Base-by-base conservation (phyloP, 1,284 basidiomycete species). In the Laetiporus sulphureus region DNA sequence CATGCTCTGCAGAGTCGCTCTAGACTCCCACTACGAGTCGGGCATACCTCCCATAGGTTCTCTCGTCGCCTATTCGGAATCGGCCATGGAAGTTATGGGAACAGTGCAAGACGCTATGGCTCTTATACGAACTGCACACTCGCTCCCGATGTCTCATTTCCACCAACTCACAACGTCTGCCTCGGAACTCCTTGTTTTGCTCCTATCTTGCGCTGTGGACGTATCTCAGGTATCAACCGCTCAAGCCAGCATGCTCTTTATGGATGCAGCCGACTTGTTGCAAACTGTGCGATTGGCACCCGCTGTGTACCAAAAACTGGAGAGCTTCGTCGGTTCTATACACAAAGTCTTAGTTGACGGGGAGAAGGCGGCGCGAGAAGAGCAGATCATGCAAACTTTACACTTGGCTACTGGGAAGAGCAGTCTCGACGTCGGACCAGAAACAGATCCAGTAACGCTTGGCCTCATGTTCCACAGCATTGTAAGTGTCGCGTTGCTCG, bases 321-420 rank as follows among this genome's bases (percentile, higher is more conserved):
- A 85, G 48, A 64, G 66, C 11, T 79, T 83, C 45, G 67, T 68
- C 2, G 53, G 83, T 36, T 74, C 76, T 7, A 58, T 87, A 35
- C 75, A 71, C 46, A 62, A 80, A 44, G 52, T 79, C 19, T 67
- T 82, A 22, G 78, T 76, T 29, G 82, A 85, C 50, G 79, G 84
- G 48, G 72, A 71, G n/a, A 83, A 81, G 56, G 71, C 70, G 38
- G 71, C 73, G 16, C 66, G 71, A 46, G 81, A 83, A 58, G 73
- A 77, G 12, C 81, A 83, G 49, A 70, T 83, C 60, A 75, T 83
- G 64, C 79, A 83, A 41, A 72, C 65, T 16, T 61, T 78, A 32
- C 80, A 83, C 46, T 55, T 79, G 36, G 62, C 73, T 4, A 57
- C 77, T 20, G 74, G n/a, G n/a, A n/a, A n/a, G n/a, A n/a, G n/a